Percentiles rank a stretch among this genome's conserved stretches.
Conservation (phyloP, 306 rosid genomes). For the Dalbergia oliveri region DNA sequence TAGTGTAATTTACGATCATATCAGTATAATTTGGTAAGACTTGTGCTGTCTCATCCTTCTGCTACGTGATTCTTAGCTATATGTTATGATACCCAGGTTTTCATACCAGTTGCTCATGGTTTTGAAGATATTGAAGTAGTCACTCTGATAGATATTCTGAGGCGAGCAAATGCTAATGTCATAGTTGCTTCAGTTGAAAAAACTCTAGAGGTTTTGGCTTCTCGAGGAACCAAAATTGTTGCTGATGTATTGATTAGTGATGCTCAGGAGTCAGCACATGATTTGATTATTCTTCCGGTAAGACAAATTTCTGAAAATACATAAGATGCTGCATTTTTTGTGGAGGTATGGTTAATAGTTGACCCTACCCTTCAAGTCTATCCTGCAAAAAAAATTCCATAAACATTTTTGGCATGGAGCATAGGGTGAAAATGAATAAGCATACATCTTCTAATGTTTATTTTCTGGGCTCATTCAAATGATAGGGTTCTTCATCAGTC, state of each 20-base stretch:
- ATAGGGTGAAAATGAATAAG: conserved; percentile 31
- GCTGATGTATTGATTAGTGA: conserved; percentile 78
- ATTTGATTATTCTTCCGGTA: conserved; percentile 92
- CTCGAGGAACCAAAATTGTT: conserved; percentile 78
- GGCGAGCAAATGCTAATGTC: conserved; percentile 92
- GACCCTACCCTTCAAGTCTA: neutral
- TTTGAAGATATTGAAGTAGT: conserved; percentile 91
- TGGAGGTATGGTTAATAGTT: no score
- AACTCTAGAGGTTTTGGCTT: conserved; percentile 65
- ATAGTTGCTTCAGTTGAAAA: conserved; percentile 87
- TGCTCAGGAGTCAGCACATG: conserved; percentile 75
- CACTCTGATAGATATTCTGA: conserved; percentile 79
- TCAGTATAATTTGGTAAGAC: conserved; percentile 14
- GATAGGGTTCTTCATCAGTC: neutral
- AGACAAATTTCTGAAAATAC: conserved; percentile 45
- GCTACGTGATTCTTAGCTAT: conserved; percentile 33
- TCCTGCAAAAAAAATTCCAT: neutral
- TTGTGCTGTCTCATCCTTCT: conserved; percentile 37
- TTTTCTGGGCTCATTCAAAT: conserved; percentile 7
- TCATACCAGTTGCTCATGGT: conserved; percentile 90
- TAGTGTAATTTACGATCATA: conserved; percentile 64
- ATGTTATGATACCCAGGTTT: conserved; percentile 63
- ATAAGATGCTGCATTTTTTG: conserved; percentile 30
- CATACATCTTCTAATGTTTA: neutral
- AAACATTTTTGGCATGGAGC: conserved; percentile 2